Base-by-base conservation (phyloP, 225 moss, liverwort and hornwort genomes). In the Straminergon stramineum region DNA sequence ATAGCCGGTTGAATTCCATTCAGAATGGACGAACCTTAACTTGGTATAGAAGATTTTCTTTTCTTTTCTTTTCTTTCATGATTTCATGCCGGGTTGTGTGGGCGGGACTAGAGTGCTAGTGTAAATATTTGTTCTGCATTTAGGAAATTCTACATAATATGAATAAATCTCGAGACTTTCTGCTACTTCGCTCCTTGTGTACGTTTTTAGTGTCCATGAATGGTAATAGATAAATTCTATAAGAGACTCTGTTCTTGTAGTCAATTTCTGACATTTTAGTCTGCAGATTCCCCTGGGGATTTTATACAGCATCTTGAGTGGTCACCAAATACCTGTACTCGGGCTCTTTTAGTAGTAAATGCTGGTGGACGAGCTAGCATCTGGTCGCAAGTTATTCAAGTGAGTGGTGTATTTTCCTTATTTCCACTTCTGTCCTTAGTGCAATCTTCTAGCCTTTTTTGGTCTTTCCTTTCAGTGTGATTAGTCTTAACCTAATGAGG, bases 231-330 rank as follows among this genome's bases (percentile, higher is more conserved):
- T 65, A 11, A 66, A 37, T 83, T 2, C 68, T 73, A 11, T 61
- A 17, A 67, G 67, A 53, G 71, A 75, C 75, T 89, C 62, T 71
- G 27, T 61, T 90, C 75, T 61, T 75, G 68, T 55, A 67, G 68
- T 91, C 34, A 14, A 35, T n/a, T 70, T 91, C 85, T 90, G 73
- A 91, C 74, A 45, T 31, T 14, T 21, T 70, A 64, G 43, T 64
- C 57, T 82, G 85, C 99, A 99, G 99, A 97, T 91, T 97, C 97
- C 26, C 99, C 96, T 35, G 94, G 90, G 82, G 99, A 99, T 92
- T 91, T 85, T 35, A 93, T 99, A 60, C 97, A 99, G 91, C 93
- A 93, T 86, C 92, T 99, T 87, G 95, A 99, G 85, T 99, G 99
- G 99, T 99, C 99, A 84, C 97, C 99, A 62, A 92, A 90, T 86